These are phyloP conservation scores for Ustilago sp. DNA, from an alignment of 1,284 basidiomycete species.

Conservation along the genomic window DNA sequence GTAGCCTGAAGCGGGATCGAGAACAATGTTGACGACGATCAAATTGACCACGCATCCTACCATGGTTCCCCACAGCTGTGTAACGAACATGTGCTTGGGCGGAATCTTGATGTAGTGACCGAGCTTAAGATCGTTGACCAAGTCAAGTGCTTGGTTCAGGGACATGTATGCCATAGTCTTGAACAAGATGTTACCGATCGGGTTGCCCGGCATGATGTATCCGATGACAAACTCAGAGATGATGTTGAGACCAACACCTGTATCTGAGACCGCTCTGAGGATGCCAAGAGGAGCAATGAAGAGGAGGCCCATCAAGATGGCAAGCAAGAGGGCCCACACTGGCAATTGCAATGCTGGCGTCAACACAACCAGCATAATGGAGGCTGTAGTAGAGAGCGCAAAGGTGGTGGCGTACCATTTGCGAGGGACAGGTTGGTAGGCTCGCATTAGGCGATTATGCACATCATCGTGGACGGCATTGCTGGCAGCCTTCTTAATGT, in stretches of 20 bases:
- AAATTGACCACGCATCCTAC: constrained; percentile 71
- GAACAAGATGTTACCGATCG: constrained; percentile 71
- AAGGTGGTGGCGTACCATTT: constrained; percentile 67
- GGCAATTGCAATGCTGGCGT: constrained; percentile 72
- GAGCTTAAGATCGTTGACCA: constrained; percentile 72
- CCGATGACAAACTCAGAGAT: constrained; percentile 72
- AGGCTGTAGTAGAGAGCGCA: constrained; percentile 59
- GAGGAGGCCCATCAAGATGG: constrained; percentile 71
- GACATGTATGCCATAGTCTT: constrained; percentile 72
- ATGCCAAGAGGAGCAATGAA: constrained; percentile 71
- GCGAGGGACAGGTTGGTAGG: constrained; percentile 63
- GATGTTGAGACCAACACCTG: constrained; percentile 71
- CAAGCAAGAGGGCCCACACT: constrained; percentile 71
- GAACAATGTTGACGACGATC: constrained; percentile 71
- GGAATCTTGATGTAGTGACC: constrained; percentile 69
- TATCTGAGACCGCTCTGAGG: constrained; percentile 72
- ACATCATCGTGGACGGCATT: constrained; percentile 67
- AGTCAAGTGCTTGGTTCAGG: constrained; percentile 68
- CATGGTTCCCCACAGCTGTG: constrained; percentile 72
- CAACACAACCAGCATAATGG: constrained; percentile 71
- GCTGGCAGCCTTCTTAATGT: constrained; percentile 71
- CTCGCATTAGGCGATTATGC: constrained; percentile 68
- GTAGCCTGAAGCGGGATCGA: constrained; percentile 63
- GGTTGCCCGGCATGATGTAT: constrained; percentile 72
- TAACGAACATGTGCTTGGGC: constrained; percentile 72